These are phyloP conservation scores for Geotrichum histeridarum DNA, from an alignment of 1,139 yeast species.

Conservation along the genomic window DNA sequence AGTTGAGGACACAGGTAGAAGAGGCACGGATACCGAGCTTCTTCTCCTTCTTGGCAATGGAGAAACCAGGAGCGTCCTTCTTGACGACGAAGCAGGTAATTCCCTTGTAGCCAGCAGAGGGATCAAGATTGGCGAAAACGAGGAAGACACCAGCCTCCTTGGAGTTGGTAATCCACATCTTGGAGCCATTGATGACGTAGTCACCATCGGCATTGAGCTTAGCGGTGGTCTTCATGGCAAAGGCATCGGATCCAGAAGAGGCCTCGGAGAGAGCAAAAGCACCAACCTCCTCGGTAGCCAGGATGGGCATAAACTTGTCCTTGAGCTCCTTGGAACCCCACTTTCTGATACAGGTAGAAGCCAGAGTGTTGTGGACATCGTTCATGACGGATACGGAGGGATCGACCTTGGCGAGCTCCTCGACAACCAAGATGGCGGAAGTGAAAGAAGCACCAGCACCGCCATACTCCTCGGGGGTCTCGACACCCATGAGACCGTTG, in stretches of 20 bases:
- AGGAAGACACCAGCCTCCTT: slow-evolving; percentile 43
- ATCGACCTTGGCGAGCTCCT: slow-evolving; percentile 44
- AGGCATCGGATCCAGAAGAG: slow-evolving; percentile 45
- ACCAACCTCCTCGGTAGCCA: slow-evolving; percentile 40
- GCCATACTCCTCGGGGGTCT: slow-evolving; percentile 44
- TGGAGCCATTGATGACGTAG: slow-evolving; percentile 39
- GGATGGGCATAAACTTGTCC: slow-evolving; percentile 40
- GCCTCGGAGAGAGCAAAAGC: slow-evolving; percentile 43
- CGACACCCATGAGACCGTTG: slow-evolving; percentile 44
- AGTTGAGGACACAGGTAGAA: slow-evolving; percentile 42
- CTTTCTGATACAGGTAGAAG: slow-evolving; percentile 41
- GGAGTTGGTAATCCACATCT: slow-evolving; percentile 47
- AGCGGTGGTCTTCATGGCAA: slow-evolving; percentile 41
- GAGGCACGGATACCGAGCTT: slow-evolving; percentile 45
- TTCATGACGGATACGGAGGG: slow-evolving; percentile 43
- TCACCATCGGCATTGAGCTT: slow-evolving; percentile 37
- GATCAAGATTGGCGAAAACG: slow-evolving; percentile 42
- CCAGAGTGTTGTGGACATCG: slow-evolving; percentile 45
- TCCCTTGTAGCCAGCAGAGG: slow-evolving; percentile 43
- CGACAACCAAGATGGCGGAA: slow-evolving; percentile 43
- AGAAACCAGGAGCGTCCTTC: slow-evolving; percentile 38
- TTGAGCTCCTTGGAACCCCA: slow-evolving; percentile 39
- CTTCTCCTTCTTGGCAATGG: slow-evolving; percentile 44
- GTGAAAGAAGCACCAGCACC: slow-evolving; percentile 46
- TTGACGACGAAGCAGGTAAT: slow-evolving; percentile 45